Percentiles rank a stretch among this genome's conserved stretches.
Conservation (phyloP, 495 filamentous ascomycete genomes). For the Aspergillus haitiensis region DNA sequence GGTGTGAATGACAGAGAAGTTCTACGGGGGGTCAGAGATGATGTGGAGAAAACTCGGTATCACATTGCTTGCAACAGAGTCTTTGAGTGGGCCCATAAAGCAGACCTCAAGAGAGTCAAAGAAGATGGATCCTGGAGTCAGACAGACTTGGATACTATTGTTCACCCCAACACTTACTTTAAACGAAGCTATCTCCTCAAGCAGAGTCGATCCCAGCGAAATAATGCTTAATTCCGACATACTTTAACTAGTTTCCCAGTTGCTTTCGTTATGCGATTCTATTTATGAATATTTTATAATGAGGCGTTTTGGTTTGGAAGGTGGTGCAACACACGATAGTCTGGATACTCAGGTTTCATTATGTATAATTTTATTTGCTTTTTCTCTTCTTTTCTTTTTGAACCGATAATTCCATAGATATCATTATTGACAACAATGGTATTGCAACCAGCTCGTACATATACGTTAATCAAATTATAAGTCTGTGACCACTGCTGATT, state of each 20-base stretch:
- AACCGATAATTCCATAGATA: no score
- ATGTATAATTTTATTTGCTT: slow-evolving; percentile 14
- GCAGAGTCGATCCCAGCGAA: slow-evolving; percentile 49
- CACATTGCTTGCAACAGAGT: slow-evolving; percentile 98
- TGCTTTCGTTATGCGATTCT: background rate
- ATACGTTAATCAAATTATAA: background rate
- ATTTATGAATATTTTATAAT: slow-evolving; percentile 3
- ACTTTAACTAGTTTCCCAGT: background rate
- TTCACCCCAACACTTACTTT: slow-evolving; percentile 98
- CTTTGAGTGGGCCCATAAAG: slow-evolving; percentile 83
- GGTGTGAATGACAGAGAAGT: slow-evolving; percentile 78
- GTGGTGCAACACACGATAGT: slow-evolving; percentile 12
- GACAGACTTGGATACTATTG: slow-evolving; percentile 88
- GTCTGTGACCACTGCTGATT: slow-evolving; percentile 79
- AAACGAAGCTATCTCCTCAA: slow-evolving; percentile 88
- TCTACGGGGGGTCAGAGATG: slow-evolving; percentile 78
- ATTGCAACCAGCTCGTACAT: slow-evolving; percentile 5
- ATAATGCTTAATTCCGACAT: slow-evolving; percentile 23
- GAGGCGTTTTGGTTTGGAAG: slow-evolving; percentile 25
- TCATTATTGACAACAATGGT: background rate
- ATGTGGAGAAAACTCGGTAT: slow-evolving; percentile 82
- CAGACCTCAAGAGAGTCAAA: slow-evolving; percentile 85
- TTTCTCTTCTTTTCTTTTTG: background rate
- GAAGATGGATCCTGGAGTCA: slow-evolving; percentile 75
- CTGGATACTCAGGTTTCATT: slow-evolving; percentile 11